These are phyloP conservation scores for Panicum virgatum DNA, from an alignment of 202 grass and related monocot species.

Conservation along the genomic window DNA sequence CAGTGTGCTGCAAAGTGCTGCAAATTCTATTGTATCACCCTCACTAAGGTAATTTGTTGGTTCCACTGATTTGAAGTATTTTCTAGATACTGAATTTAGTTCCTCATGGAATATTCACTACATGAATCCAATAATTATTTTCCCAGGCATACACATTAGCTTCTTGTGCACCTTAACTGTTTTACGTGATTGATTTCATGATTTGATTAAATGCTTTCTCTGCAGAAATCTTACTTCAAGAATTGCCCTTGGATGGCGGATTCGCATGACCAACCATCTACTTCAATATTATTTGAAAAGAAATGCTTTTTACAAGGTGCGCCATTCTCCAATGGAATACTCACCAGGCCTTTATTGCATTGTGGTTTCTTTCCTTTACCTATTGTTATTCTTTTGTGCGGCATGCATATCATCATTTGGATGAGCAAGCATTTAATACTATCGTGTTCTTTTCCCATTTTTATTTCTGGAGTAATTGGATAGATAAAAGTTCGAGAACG, in stretches of 20 bases:
- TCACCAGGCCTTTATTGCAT: not conserved
- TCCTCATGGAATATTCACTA: constrained; percentile 4
- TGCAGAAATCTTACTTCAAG: constrained; percentile 83
- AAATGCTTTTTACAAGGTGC: constrained; percentile 96
- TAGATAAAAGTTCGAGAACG: not conserved
- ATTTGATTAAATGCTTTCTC: constrained; percentile 39
- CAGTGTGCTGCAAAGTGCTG: constrained; percentile 97
- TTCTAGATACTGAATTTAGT: not conserved
- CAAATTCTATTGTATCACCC: constrained; percentile 92
- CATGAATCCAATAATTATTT: constrained; percentile 21
- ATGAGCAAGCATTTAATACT: not conserved
- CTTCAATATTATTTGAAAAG: constrained; percentile 87
- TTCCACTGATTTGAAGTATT: constrained; percentile 18
- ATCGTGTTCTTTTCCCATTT: not conserved
- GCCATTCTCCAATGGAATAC: not conserved
- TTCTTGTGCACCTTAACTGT: not conserved
- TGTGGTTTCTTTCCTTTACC: not conserved
- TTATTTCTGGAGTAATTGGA: not conserved
- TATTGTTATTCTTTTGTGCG: not conserved
- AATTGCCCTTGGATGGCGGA: constrained; percentile 96
- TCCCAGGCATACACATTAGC: not conserved
- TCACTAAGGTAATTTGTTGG: constrained; percentile 64
- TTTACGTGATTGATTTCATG: constrained; percentile 13
- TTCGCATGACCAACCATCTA: constrained; percentile 90
- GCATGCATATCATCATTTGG: not conserved